Evolutionary conservation across 164 flowering plant genomes (phyloP).

Genomic region (Tinospora cordifolia): DNA sequence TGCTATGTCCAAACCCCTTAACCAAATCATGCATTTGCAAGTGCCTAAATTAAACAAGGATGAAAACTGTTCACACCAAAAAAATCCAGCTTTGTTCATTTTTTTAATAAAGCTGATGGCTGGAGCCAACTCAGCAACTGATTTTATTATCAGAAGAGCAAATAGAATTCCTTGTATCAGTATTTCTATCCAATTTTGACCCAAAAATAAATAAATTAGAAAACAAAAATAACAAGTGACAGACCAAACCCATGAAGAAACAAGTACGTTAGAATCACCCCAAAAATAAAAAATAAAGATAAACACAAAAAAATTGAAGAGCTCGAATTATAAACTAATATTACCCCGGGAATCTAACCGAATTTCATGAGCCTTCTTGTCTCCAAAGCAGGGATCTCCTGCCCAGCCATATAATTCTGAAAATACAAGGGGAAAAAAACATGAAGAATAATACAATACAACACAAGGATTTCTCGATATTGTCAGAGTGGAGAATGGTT

Average conservation of each 20-base stretch:
- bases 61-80: not conserved
- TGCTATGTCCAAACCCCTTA: not conserved
- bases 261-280: not conserved
- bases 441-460: too few species aligned
- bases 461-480: not conserved
- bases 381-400: slow-evolving; percentile 29
- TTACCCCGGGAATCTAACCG: slow-evolving; percentile 38
- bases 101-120: not conserved
- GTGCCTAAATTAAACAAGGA: not conserved
- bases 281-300: too few species aligned
- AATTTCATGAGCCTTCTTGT: slow-evolving; percentile 23
- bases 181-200: not conserved
- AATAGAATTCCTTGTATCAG: not conserved
- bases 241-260: not conserved
- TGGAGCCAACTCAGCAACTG: slow-evolving; percentile 1
- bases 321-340: slow-evolving; percentile 1
- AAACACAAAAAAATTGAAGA: too few species aligned
- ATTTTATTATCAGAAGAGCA: not conserved
- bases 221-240: too few species aligned
- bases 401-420: slow-evolving; percentile 36
- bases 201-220: too few species aligned
- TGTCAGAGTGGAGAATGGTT: slow-evolving; percentile 1
- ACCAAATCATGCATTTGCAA: not conserved
- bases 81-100: not conserved
- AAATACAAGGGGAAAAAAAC: not conserved